A percentile compares a stretch with the other conserved stretches of the same genome.
Conservation (phyloP, 148 eudicot genomes). For the Fallopia convolvulus region DNA sequence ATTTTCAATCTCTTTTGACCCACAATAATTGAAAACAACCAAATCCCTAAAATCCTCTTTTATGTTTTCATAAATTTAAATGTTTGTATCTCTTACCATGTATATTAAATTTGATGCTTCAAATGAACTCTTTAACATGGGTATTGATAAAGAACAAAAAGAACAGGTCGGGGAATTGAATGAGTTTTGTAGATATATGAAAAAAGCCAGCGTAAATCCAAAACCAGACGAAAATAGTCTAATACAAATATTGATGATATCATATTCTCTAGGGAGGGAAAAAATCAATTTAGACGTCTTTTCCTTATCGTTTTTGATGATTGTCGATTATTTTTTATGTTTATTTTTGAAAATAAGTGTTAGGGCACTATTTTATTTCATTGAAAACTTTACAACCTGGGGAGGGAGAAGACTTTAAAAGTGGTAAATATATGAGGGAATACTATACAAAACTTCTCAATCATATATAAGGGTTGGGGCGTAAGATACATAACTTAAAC, state of each 20-base stretch:
- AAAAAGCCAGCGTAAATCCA: background rate
- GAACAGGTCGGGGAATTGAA: background rate
- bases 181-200: background rate
- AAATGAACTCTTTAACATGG: background rate
- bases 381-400: too few species aligned
- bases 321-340: too few species aligned
- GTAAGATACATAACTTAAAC: too few species aligned
- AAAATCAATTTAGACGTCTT: background rate
- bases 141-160: background rate
- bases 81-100: background rate
- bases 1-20: slow-evolving; percentile 11
- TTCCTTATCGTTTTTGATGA: too few species aligned
- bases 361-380: too few species aligned
- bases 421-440: too few species aligned
- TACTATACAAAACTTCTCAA: too few species aligned
- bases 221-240: background rate
- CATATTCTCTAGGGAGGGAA: background rate
- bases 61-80: background rate
- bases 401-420: too few species aligned
- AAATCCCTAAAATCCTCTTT: background rate
- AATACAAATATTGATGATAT: background rate
- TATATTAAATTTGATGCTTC: background rate
- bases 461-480: too few species aligned
- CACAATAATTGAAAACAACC: background rate
- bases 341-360: too few species aligned